These are phyloP conservation scores for Nicotiana sylvestris DNA, from an alignment of 257 asterid genomes.

Conservation along the genomic window DNA sequence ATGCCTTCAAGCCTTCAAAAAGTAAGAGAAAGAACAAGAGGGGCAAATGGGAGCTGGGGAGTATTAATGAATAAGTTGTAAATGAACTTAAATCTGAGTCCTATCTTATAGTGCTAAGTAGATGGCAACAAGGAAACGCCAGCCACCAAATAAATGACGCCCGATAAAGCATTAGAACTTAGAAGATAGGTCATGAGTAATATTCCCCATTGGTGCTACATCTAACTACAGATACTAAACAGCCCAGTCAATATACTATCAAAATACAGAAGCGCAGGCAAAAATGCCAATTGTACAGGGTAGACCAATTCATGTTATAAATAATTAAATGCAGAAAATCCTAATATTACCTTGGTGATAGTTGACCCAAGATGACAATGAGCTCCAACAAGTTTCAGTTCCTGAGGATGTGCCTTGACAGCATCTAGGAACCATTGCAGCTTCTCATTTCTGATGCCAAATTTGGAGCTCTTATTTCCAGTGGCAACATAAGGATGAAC, in stretches of 20 bases:
- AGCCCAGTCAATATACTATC: background rate
- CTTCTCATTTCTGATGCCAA: constrained; percentile 94
- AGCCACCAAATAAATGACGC: background rate
- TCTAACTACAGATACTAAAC: background rate
- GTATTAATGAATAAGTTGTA: background rate
- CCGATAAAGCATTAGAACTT: background rate
- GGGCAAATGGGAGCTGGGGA: background rate
- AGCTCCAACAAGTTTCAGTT: constrained; percentile 91
- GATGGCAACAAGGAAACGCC: background rate
- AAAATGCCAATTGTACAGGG: background rate
- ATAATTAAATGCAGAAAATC: background rate
- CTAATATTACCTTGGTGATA: constrained; percentile 66
- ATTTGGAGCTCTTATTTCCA: constrained; percentile 91
- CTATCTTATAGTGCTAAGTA: background rate
- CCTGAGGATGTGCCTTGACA: constrained; percentile 82
- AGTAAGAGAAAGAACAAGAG: background rate
- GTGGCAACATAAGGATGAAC: constrained; percentile 99
- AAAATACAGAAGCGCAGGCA: background rate
- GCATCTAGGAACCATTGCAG: constrained; percentile 95
- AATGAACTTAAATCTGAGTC: background rate
- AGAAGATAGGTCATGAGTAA: background rate
- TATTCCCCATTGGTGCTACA: background rate
- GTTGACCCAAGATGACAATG: constrained; percentile 99
- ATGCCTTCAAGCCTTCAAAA: background rate
- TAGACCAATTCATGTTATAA: background rate